A percentile compares a stretch with the other conserved stretches of the same genome.
Conservation (phyloP, 129 eudicot genomes). For the Pittosporum tobira region DNA sequence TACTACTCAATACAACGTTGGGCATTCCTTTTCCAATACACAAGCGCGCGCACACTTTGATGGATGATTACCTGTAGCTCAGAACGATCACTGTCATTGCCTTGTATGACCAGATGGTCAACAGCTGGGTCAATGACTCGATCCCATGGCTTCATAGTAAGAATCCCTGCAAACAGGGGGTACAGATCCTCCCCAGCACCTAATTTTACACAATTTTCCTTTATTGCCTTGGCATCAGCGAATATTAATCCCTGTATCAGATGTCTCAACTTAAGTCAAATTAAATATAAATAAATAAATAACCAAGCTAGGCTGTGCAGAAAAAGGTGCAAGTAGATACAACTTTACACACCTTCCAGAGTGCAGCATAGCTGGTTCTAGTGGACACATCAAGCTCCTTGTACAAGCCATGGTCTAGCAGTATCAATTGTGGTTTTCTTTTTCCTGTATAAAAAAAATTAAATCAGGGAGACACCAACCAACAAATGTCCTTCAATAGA, state of each 20-base stretch:
- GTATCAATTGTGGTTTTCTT: slow-evolving; percentile 76
- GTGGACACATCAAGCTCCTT: slow-evolving; percentile 63
- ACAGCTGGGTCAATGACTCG: slow-evolving; percentile 74
- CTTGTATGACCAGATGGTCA: slow-evolving; percentile 76
- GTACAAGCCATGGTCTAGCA: slow-evolving; percentile 94
- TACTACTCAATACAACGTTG: too few relatives aligned
- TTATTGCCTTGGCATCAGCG: slow-evolving; percentile 74
- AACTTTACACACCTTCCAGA: slow-evolving; percentile 71
- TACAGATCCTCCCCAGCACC: slow-evolving; percentile 97
- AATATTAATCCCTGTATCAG: slow-evolving; percentile 63
- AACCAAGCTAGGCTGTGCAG: background rate
- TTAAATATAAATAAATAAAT: background rate
- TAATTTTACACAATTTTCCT: slow-evolving; percentile 59
- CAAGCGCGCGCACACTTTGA: background rate
- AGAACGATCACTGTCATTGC: slow-evolving; percentile 60
- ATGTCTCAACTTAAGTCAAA: background rate
- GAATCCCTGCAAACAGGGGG: slow-evolving; percentile 83
- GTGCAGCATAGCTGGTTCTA: slow-evolving; percentile 73
- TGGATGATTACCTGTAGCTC: slow-evolving; percentile 65
- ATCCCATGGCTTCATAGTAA: slow-evolving; percentile 93
- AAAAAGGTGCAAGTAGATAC: background rate
- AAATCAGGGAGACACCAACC: background rate
- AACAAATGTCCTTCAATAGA: background rate
- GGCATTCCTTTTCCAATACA: too few relatives aligned
- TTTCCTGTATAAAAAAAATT: slow-evolving; percentile 32